phyloP scores from a whole-genome alignment of 371 early-diverging fungal genomes.

The Mortierella sp. region DNA sequence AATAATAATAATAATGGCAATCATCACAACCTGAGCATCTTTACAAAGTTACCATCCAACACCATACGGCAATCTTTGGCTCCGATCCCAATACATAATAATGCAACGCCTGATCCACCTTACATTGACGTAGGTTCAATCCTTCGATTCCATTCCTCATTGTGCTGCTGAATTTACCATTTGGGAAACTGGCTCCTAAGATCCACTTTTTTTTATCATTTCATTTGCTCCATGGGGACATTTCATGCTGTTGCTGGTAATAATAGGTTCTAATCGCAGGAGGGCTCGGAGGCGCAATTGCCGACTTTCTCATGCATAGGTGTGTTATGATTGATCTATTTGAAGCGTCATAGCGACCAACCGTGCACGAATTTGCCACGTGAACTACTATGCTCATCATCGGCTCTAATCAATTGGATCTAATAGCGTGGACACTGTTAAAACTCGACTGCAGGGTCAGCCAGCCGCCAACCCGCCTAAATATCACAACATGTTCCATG shows the following conservation, averaged over 20 bases:
- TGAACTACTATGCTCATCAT: neutral
- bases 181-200: neutral
- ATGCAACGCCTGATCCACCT: conserved; percentile 39
- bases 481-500: conserved; percentile 75
- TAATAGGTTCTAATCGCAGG: conserved; percentile 76
- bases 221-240: neutral
- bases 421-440: conserved; percentile 80
- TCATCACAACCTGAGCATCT: conserved; percentile 17
- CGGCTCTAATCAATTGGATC: neutral
- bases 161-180: neutral
- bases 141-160: too few relatives aligned
- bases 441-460: conserved; percentile 81
- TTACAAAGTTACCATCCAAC: conserved; percentile 21
- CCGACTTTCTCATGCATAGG: conserved; percentile 84
- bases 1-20: neutral
- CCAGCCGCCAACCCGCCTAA: conserved; percentile 65
- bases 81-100: conserved; percentile 12
- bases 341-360: neutral
- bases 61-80: conserved; percentile 26
- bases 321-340: conserved; percentile 31
- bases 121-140: conserved; percentile 44
- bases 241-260: neutral
- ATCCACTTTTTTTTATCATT: neutral
- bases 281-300: conserved; percentile 78
- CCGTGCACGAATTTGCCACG: neutral